phyloP scores from a whole-genome alignment of 352 stramenopile species.

The Globisporangium emineosum region DNA sequence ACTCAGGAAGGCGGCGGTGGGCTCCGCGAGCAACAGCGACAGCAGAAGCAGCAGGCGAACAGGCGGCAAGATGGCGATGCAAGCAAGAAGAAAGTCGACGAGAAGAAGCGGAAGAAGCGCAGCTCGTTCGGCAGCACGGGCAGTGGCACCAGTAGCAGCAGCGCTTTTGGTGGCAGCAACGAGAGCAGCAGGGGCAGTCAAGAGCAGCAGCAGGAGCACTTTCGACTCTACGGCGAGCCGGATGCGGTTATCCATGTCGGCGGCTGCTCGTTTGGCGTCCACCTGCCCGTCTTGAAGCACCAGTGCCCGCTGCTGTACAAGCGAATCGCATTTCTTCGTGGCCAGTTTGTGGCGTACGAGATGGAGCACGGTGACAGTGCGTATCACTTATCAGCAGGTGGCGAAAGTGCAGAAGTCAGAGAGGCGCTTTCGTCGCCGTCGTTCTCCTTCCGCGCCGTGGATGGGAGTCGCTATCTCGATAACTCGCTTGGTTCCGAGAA shows the following conservation, averaged over 20 bases:
- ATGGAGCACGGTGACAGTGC: background rate
- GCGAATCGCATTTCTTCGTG: conserved; percentile 26
- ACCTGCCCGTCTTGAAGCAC: conserved; percentile 29
- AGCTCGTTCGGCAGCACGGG: conserved; percentile 9
- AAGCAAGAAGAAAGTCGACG: background rate
- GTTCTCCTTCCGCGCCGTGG: conserved; percentile 4
- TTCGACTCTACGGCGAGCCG: conserved; percentile 4
- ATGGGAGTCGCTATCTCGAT: conserved; percentile 4
- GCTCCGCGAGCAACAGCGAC: background rate
- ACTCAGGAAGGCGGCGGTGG: background rate
- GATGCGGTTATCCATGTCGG: conserved; percentile 53
- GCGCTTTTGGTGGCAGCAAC: conserved; percentile 1
- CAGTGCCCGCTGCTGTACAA: conserved; percentile 39
- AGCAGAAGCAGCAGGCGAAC: background rate
- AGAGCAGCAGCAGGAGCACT: background rate
- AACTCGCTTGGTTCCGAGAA: conserved; percentile 7
- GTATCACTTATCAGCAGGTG: background rate
- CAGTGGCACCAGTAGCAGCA: conserved; percentile 1
- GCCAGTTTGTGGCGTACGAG: conserved; percentile 10
- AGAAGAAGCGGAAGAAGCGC: conserved; percentile 5
- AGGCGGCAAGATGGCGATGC: too few relatives aligned
- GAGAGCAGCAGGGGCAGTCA: background rate
- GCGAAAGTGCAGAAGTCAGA: background rate
- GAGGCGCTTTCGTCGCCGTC: background rate
- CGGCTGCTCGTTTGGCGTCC: conserved; percentile 46